Conservation (phyloP, 202 grass and related monocot genomes). For the Eragrostis tef region DNA sequence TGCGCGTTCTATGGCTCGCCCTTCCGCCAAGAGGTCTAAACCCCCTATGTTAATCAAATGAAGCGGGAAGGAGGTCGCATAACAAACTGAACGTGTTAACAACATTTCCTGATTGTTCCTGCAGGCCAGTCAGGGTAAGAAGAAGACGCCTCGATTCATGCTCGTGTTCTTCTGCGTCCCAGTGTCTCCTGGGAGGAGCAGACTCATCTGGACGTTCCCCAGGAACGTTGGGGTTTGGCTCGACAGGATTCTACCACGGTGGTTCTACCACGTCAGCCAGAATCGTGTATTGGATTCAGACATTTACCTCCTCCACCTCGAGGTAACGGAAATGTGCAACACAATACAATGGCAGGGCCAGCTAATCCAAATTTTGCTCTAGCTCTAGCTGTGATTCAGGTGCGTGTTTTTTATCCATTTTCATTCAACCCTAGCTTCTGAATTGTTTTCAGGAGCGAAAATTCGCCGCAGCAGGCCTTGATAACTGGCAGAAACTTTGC, state of each 20-base stretch:
- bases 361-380: not conserved
- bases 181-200: conserved; percentile 72
- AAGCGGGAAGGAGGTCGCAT: no score
- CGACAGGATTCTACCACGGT: conserved; percentile 64
- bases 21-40: conserved; percentile 14
- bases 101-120: no score
- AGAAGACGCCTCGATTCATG: conserved; percentile 45
- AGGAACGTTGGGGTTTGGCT: conserved; percentile 72
- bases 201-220: conserved; percentile 59
- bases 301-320: conserved; percentile 76
- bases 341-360: not conserved
- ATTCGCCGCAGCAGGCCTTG: conserved; percentile 49
- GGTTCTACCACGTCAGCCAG: conserved; percentile 66
- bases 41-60: not conserved
- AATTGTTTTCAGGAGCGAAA: conserved; percentile 65
- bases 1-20: conserved; percentile 51
- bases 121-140: conserved; percentile 14
- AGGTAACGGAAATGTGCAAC: conserved; percentile 46
- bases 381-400: no score
- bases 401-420: not conserved
- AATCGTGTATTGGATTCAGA: conserved; percentile 87
- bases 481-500: conserved; percentile 74
- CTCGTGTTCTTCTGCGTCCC: conserved; percentile 79
- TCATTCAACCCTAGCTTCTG: not conserved
- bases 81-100: no score